Percentiles rank a stretch among this genome's conserved stretches.
phyloP scores from a whole-genome alignment of 2,329 filamentous ascomycete genomes.

The Metarhizium robertsii region DNA sequence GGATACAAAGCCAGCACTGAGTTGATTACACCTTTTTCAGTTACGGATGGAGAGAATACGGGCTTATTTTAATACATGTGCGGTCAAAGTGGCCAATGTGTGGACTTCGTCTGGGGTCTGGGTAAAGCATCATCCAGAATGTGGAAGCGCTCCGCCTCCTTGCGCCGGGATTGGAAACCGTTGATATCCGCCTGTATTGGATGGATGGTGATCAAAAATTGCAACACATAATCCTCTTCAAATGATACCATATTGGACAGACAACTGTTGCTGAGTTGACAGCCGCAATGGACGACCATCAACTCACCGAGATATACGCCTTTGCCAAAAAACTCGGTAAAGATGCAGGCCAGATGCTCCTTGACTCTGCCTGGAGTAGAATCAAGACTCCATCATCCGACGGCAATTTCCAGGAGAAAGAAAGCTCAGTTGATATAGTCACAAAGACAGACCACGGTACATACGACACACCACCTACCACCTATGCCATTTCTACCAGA shows the following conservation, averaged over 20 bases:
- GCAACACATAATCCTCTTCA: background rate
- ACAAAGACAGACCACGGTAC: constrained; percentile 66
- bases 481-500: background rate
- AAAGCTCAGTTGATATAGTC: constrained; percentile 68
- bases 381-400: constrained; percentile 12
- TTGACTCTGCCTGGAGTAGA: constrained; percentile 42
- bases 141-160: background rate
- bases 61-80: background rate
- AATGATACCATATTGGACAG: too few species aligned
- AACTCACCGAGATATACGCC: constrained; percentile 56
- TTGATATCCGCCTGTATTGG: background rate
- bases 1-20: too few species aligned
- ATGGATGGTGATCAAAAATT: background rate
- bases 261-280: background rate
- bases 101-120: background rate
- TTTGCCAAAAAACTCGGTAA: constrained; percentile 65
- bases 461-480: background rate
- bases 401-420: constrained; percentile 46
- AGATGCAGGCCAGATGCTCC: constrained; percentile 58
- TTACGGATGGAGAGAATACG: too few species aligned
- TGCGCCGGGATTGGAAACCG: background rate
- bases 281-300: constrained; percentile 23
- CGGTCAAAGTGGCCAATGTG: background rate
- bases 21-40: too few species aligned
- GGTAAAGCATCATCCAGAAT: constrained; percentile 17